Base-by-base conservation (phyloP, 306 rosid genomes). In the Pyrus communis region DNA sequence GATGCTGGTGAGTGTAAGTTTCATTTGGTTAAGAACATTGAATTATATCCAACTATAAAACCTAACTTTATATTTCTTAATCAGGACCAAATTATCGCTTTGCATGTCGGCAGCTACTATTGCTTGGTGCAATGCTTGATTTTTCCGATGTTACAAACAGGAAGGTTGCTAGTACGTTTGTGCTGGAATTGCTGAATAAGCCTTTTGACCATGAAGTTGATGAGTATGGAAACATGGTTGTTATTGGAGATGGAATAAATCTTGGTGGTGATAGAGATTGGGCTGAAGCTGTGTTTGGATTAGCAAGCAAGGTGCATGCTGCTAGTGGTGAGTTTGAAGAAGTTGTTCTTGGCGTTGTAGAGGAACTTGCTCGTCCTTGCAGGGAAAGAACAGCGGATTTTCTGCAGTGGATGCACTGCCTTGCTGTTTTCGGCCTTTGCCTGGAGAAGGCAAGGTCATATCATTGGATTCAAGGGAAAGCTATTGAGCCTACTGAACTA, bases 221-320 rank as follows among this genome's bases (percentile, higher is more conserved):
- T 71, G 85, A 88, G 80, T 89, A 87, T 79, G 97, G 93, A 69
- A 88, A 89, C 84, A 67, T 86, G 81, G 89, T 95, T 78, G 89
- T 95, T 80, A 82, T 89, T 23, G 99, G 99, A 76, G 99, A 92
- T 79, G 97, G 99, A 51, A 76, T 95, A 77, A 95, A 86, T 86
- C 89, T 95, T 84, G 92, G 99, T 69, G 99, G 99, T 43, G 97
- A 95, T 74, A 79, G 79, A 88, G 97, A 88, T 68, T 95, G 99
- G 99, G 93, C 97, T 58, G 88, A 86, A 74, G 90, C 97, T 11
- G 89, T 92, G 27, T 87, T 92, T 82, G 78, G 85, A 58, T 83
- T 95, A 75, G 93, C 87, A 73, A 87, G 77, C 75, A 95, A 81
- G 89, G 99, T 95, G 76, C 93, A 89, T 81, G 92, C 97, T 43